Evolutionary conservation across 768 basidiomycete genomes (phyloP).

Genomic region (Amanita phalloides): DNA sequence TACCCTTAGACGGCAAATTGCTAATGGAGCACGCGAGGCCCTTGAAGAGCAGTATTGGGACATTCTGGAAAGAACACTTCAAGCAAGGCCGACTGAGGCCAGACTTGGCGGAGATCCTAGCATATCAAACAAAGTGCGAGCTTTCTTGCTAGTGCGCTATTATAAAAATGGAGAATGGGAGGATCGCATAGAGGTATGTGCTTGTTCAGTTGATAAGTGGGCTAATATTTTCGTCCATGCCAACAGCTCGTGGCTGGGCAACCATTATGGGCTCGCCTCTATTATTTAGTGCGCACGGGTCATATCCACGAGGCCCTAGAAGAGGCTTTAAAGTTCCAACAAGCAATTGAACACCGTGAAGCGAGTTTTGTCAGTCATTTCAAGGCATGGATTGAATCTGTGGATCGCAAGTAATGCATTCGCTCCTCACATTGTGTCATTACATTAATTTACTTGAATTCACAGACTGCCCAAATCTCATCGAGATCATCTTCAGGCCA

Average conservation of each 20-base stretch:
- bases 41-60: constrained; percentile 88
- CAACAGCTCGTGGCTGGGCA: constrained; percentile 71
- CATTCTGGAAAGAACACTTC: constrained; percentile 72
- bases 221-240: constrained; percentile 2
- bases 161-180: constrained; percentile 81
- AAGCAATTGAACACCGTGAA: constrained; percentile 68
- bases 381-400: constrained; percentile 72
- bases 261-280: constrained; percentile 91
- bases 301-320: constrained; percentile 71
- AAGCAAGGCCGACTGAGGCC: constrained; percentile 75
- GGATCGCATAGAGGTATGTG: constrained; percentile 71
- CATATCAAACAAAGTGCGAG: constrained; percentile 79
- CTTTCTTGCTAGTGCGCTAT: constrained; percentile 74
- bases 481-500: constrained; percentile 69
- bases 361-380: constrained; percentile 76
- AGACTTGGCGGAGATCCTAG: constrained; percentile 87
- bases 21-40: constrained; percentile 66
- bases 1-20: constrained; percentile 61
- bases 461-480: constrained; percentile 58
- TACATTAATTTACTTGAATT: background rate
- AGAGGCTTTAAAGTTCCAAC: constrained; percentile 60
- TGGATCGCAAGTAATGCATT: constrained; percentile 56
- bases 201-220: background rate
- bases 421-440: background rate
- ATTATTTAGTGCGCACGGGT: constrained; percentile 84